A percentile compares a stretch with the other conserved stretches of the same genome.
phyloP scores from a whole-genome alignment of 2,329 filamentous ascomycete genomes.

The Pleomassaria siparia region DNA sequence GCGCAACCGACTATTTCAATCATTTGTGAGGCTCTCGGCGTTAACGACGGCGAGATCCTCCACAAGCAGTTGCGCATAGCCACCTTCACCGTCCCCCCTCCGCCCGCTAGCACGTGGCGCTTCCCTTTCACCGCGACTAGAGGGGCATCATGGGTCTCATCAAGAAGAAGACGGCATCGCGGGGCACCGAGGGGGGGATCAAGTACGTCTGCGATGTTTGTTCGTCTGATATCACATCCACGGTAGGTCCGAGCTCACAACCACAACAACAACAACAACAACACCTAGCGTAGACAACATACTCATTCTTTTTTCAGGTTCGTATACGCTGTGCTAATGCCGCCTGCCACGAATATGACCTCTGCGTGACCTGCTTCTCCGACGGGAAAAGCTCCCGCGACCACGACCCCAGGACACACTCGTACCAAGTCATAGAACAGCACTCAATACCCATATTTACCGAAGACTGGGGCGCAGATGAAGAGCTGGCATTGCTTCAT shows the following conservation, averaged over 20 bases:
- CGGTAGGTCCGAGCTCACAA: conserved; percentile 61
- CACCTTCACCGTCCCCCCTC: conserved; percentile 19
- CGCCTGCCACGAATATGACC: conserved; percentile 88
- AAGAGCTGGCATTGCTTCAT: conserved; percentile 90
- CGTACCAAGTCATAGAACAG: conserved; percentile 93
- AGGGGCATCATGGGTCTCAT: conserved; percentile 77
- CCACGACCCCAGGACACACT: conserved; percentile 83
- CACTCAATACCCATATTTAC: conserved; percentile 98
- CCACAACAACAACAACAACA: neutral
- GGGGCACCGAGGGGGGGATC: conserved; percentile 72
- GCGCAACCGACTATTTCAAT: neutral
- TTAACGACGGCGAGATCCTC: neutral
- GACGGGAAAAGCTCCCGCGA: conserved; percentile 77
- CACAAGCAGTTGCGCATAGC: conserved; percentile 22
- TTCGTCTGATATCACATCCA: conserved; percentile 94
- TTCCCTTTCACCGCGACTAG: conserved; percentile 13
- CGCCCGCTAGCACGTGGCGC: conserved; percentile 7
- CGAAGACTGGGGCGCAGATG: conserved; percentile 93
- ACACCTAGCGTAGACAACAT: neutral
- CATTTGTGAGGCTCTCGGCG: neutral
- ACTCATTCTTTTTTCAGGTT: conserved; percentile 62
- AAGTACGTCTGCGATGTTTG: conserved; percentile 99
- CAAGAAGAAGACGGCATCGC: conserved; percentile 87
- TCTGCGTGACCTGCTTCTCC: conserved; percentile 93
- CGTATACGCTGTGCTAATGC: conserved; percentile 88